Percentiles rank a stretch among this genome's conserved stretches.
These are phyloP conservation scores for Xanthoconium purpureum DNA, from an alignment of 768 basidiomycete species.

Conservation along the genomic window DNA sequence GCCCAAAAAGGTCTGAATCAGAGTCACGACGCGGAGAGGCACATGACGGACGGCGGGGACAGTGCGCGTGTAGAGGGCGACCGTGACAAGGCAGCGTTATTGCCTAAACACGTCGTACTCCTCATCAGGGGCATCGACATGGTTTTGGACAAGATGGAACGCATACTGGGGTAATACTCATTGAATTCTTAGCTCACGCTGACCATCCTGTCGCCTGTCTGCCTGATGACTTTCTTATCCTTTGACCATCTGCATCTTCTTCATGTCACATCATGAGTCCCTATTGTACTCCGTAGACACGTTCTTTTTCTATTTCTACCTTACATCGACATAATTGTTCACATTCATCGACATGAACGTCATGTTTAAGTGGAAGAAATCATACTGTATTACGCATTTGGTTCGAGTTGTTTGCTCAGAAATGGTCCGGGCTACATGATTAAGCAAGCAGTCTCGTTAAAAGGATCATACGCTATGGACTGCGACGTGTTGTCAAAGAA, in stretches of 20 bases:
- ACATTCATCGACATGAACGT: background rate
- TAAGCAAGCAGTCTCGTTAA: conserved; percentile 15
- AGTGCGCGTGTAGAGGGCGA: conserved; percentile 11
- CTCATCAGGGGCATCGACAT: conserved; percentile 61
- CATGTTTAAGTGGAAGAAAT: background rate
- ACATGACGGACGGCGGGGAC: conserved; percentile 5
- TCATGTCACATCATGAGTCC: background rate
- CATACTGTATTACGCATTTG: background rate
- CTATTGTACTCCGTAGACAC: background rate
- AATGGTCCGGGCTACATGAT: conserved; percentile 9
- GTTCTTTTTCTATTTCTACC: background rate
- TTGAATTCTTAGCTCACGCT: background rate
- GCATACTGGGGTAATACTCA: conserved; percentile 33
- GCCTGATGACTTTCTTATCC: background rate
- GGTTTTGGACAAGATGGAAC: conserved; percentile 66
- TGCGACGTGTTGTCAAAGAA: background rate
- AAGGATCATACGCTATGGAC: conserved; percentile 17
- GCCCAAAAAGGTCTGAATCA: background rate
- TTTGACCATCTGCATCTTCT: background rate
- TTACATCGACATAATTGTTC: background rate
- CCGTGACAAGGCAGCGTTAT: conserved; percentile 30
- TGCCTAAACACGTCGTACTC: conserved; percentile 57
- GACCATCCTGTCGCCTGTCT: background rate
- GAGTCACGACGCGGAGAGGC: background rate
- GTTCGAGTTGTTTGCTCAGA: background rate